These are phyloP conservation scores for Trichoderma harzianum DNA, from an alignment of 2,329 filamentous ascomycete species.

Conservation along the genomic window DNA sequence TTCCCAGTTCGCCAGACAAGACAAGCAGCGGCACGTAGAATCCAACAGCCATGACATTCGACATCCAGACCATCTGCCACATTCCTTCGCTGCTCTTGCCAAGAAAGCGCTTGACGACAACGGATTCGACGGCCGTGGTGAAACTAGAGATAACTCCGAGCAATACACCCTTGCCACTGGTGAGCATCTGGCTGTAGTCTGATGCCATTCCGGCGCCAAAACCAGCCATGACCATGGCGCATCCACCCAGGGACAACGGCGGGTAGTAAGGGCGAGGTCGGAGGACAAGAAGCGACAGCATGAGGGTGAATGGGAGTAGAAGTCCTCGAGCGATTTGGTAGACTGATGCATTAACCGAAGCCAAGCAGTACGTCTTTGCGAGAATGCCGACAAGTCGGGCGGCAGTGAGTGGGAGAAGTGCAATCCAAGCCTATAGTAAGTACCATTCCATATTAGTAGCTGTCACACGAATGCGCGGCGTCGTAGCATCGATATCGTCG, in stretches of 20 bases:
- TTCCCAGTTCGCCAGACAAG: constrained; percentile 1
- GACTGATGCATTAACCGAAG: constrained; percentile 13
- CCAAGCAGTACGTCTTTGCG: constrained; percentile 10
- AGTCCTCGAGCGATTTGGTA: constrained; percentile 11
- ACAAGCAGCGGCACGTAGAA: neutral
- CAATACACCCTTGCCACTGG: constrained; percentile 6
- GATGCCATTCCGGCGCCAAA: constrained; percentile 13
- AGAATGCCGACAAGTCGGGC: constrained; percentile 13
- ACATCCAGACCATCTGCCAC: constrained; percentile 17
- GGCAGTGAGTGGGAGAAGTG: constrained; percentile 11
- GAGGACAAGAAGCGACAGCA: constrained; percentile 5
- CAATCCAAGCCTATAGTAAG: constrained; percentile 6
- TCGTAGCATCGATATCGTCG: neutral
- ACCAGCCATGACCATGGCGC: constrained; percentile 10
- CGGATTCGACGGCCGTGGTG: constrained; percentile 8
- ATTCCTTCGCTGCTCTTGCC: constrained; percentile 12
- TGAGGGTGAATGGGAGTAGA: neutral
- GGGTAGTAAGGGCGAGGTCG: constrained; percentile 13
- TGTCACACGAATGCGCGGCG: neutral
- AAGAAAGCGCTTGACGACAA: constrained; percentile 4
- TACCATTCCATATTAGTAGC: neutral
- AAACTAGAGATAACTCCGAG: constrained; percentile 11
- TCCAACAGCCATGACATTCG: constrained; percentile 7
- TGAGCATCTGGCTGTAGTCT: constrained; percentile 12
- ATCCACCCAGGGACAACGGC: neutral